Evolutionary conservation across 768 basidiomycete genomes (phyloP), one percentile per base, ranked within the genome.

Genomic region (Dioszegia hungarica): DNA sequence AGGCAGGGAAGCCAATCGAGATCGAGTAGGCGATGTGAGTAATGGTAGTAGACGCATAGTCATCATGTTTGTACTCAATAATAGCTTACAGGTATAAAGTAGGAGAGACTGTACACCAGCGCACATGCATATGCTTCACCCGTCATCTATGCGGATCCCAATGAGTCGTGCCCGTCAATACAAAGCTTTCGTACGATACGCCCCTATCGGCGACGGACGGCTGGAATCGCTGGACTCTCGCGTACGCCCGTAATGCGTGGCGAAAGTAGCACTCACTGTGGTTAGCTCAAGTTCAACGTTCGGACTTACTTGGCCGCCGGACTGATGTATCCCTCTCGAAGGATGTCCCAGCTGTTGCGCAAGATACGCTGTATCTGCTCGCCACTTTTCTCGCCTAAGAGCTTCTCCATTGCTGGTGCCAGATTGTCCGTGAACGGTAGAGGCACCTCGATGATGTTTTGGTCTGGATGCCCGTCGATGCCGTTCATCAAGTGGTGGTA

Each of bases 211-310:
- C 61, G 17, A 66, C n/a, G 3, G 62, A 48, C 6, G 67, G 64
- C 37, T 48, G 29, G 43, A 68, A 68, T 14, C 24, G 40, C 48
- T 66, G 67, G 2, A 60, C 62, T 6, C 49, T 49, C 3, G 67
- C 67, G 48, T 68, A 68, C 2, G 61, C 59, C 15, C 64, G 56
- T 4, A 68, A 50, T 5, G 64, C 61, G 36, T 68, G 58, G 11
- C 67, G 61, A 36, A 57, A 66, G 53, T 68, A 68, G 40, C 67
- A 68, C 31, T 68, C 64, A 41, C 67, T 68, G 47, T 27, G 43
- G 11, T 44, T 24, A 60, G 41, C 15, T 20, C 39, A 8, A 9
- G 15, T 17, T 19, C 25, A 14, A 33, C 6, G 31, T 14, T 33
- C 8, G 31, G 19, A 61, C 66, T 64, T 53, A 64, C 66, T 62